Base-by-base conservation (phyloP, 148 eudicot genomes). In the Salicornia ramosissima region DNA sequence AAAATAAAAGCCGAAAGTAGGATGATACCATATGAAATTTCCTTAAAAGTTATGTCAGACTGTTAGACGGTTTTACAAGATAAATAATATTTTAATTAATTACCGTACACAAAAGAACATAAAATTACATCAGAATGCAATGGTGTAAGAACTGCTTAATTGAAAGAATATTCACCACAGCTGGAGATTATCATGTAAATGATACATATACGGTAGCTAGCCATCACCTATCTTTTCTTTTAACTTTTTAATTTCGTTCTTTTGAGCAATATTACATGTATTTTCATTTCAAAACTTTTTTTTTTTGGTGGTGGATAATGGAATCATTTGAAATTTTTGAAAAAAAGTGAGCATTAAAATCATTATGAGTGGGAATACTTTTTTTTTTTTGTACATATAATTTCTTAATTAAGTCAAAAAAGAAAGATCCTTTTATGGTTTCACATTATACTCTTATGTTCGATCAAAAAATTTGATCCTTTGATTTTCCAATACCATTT, bases 101-200 rank as follows among this genome's bases (percentile, higher is more conserved):
- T 53, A 30, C 19, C 13, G 16, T 24, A 46, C 24, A 62, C 22
- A 40, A 36, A 46, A 30, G 24, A 59, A 19, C 3, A 16, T 1
- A 5, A 75, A 3, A 69, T 42, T n/a, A 69, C 69, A 69, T 53
- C 74, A 75, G 69, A 73, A 63, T 21, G 21, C n/a, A 62, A 31
- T 52, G 33, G 40, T 64, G 68, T 61, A 63, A 61, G 25, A 69
- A 62, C 63, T 62, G 43, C 16, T 75, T 50, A 40, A n/a, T n/a
- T n/a, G n/a, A 15, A 68, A 69, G 73, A 75, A 75, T 75, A 75
- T 68, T 75, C 54, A 68, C 24, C n/a, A 51, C 69, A 75, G 78
- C 78, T 75, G 78, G 78, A 69, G 53, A 75, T 24, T 69, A 46
- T 33, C 63, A 9, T 42, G 65, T 53, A 15, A 40, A 61, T 68